These are phyloP conservation scores for Pseudozyma thailandica DNA, from an alignment of 1,284 basidiomycete species.

Conservation along the genomic window DNA sequence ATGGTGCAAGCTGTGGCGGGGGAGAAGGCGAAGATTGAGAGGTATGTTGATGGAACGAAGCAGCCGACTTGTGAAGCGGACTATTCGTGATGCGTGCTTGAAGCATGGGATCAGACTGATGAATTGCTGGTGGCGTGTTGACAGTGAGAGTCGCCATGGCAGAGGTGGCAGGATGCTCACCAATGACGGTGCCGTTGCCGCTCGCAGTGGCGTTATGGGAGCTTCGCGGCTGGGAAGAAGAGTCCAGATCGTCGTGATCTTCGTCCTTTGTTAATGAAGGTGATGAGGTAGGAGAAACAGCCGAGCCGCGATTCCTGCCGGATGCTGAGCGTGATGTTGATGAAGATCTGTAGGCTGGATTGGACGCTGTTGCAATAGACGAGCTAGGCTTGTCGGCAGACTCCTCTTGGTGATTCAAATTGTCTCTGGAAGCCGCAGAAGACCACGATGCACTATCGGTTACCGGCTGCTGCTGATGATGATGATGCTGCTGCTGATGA, in stretches of 20 bases:
- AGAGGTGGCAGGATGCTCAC: conserved; percentile 35
- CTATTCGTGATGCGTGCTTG: conserved; percentile 26
- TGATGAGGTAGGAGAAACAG: conserved; percentile 23
- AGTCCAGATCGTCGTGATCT: conserved; percentile 12
- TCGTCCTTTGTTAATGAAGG: conserved; percentile 8
- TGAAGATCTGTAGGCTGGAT: background rate
- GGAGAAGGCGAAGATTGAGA: conserved; percentile 19
- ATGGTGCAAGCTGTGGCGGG: conserved; percentile 22
- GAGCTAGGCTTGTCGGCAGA: background rate
- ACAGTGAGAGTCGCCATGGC: conserved; percentile 47
- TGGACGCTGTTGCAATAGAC: background rate
- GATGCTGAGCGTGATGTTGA: background rate
- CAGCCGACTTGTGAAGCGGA: conserved; percentile 21
- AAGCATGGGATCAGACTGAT: conserved; percentile 40
- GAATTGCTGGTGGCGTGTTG: conserved; percentile 28
- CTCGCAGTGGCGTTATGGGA: too few species aligned
- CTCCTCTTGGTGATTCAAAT: conserved; percentile 11
- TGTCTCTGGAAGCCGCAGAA: conserved; percentile 31
- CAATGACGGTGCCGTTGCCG: background rate
- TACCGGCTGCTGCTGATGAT: conserved; percentile 14
- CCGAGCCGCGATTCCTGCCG: conserved; percentile 15
- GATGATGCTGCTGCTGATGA: conserved; percentile 1
- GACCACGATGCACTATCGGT: too few species aligned
- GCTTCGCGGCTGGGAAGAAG: conserved; percentile 8
- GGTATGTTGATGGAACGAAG: conserved; percentile 10